phyloP scores from a whole-genome alignment of 768 basidiomycete genomes.

The Amanita fuliginea region DNA sequence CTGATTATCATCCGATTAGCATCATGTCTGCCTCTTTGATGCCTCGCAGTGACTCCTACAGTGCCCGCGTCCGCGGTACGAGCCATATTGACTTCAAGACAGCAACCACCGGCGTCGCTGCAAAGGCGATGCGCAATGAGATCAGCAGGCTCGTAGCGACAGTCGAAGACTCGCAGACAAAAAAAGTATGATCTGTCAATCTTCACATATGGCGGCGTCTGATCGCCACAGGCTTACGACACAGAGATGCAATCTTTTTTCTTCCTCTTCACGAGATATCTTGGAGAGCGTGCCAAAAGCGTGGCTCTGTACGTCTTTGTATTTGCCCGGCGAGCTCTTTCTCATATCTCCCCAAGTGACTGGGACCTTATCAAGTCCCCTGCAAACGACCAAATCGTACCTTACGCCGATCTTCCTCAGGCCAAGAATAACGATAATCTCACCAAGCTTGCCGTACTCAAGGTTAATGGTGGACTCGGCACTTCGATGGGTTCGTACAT shows the following conservation, averaged over 20 bases:
- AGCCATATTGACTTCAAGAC: slow-evolving; percentile 94
- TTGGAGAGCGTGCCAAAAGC: slow-evolving; percentile 78
- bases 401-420: slow-evolving; percentile 63
- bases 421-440: slow-evolving; percentile 53
- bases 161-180: slow-evolving; percentile 68
- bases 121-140: slow-evolving; percentile 98
- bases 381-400: slow-evolving; percentile 73
- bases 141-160: slow-evolving; percentile 86
- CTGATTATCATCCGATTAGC: slow-evolving; percentile 12
- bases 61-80: slow-evolving; percentile 62
- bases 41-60: slow-evolving; percentile 59
- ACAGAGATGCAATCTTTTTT: slow-evolving; percentile 96
- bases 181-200: slow-evolving; percentile 47
- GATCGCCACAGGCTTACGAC: slow-evolving; percentile 62
- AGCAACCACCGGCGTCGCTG: slow-evolving; percentile 88
- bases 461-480: slow-evolving; percentile 90
- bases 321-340: slow-evolving; percentile 3
- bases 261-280: slow-evolving; percentile 91
- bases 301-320: slow-evolving; percentile 61
- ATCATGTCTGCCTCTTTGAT: slow-evolving; percentile 46
- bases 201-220: slow-evolving; percentile 5
- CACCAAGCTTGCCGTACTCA: slow-evolving; percentile 90
- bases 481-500: slow-evolving; percentile 63
- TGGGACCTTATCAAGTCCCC: slow-evolving; percentile 90
- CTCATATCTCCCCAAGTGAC: slow-evolving; percentile 35